Evolutionary conservation across 2,329 filamentous ascomycete species (phyloP), one percentile per base, ranked within the genome.

Genomic region (Zymoseptoria ardabiliae): DNA sequence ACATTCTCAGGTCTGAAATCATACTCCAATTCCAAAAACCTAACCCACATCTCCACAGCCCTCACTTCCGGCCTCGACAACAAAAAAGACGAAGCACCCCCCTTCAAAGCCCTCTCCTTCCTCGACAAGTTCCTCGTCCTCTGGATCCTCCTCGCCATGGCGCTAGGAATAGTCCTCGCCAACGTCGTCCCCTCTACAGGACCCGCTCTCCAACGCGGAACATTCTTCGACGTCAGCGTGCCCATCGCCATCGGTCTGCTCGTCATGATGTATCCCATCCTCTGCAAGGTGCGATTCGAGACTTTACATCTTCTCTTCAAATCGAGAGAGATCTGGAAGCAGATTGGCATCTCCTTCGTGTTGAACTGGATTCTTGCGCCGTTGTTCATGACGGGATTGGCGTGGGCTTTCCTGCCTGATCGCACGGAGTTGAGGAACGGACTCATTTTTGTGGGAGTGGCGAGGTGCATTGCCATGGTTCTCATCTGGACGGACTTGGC

Each of bases 211-310:
- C 82, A 92, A 63, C 83, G 80, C 66, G 89, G 89, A 5, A 82
- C 83, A 23, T 91, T 93, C 66, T 87, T 89, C 0, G 85, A 85
- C 0, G 85, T 89, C 0, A 87, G 84, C 1, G 74, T 87, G 22
- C 86, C 86, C 0, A 65, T 61, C 55, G 90, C 90, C 0, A 77
- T 95, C 53, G 90, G 91, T 0, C 76, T 96, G 0, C 79, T 96
- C 1, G 85, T 95, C 50, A 96, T 96, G 90, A 96, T 96, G 90
- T 96, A 94, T 69, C 91, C 91, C 0, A 95, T 96, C 61, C 78
- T 96, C 0, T 95, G 90, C 80, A 94, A 94, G 72, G 88, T 95
- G 5, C 84, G 84, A 49, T 94, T 85, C 73, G 90, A 95, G 72
- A 82, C 83, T 0, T 75, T 95, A 9, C 89, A 91, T 71, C 76